phyloP scores from a whole-genome alignment of 2,329 filamentous ascomycete genomes.

The Bisporella sp. region DNA sequence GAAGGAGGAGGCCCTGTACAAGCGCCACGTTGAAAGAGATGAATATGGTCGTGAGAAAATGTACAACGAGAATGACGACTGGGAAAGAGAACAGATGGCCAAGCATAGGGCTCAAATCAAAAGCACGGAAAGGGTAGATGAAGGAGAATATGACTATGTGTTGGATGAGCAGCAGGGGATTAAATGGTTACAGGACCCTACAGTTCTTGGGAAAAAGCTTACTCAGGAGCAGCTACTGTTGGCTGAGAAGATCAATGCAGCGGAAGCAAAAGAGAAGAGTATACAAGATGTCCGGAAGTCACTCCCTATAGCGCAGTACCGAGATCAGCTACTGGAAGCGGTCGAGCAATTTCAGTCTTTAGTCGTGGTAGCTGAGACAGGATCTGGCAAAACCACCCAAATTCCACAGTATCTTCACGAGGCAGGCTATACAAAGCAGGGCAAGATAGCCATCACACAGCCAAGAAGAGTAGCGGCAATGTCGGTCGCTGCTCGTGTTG shows the following conservation, averaged over 20 bases:
- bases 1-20: constrained; percentile 86
- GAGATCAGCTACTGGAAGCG: constrained; percentile 79
- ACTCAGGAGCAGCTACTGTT: constrained; percentile 74
- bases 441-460: constrained; percentile 89
- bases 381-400: constrained; percentile 93
- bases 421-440: constrained; percentile 73
- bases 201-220: constrained; percentile 64
- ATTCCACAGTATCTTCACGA: constrained; percentile 90
- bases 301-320: constrained; percentile 82
- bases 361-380: constrained; percentile 91
- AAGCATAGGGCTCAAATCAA: constrained; percentile 85
- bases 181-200: constrained; percentile 71
- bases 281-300: constrained; percentile 91
- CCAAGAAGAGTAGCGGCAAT: constrained; percentile 93
- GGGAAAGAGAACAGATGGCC: constrained; percentile 83
- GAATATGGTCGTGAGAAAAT: constrained; percentile 80
- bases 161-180: constrained; percentile 87
- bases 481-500: constrained; percentile 93
- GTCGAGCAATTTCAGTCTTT: constrained; percentile 80
- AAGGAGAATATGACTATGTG: constrained; percentile 85
- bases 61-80: constrained; percentile 91
- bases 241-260: constrained; percentile 76
- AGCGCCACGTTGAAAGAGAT: constrained; percentile 80
- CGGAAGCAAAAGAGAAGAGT: constrained; percentile 77
- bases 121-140: constrained; percentile 65